phyloP scores from a whole-genome alignment of 1,139 yeast species.

The Kluyveromyces marxianus region DNA sequence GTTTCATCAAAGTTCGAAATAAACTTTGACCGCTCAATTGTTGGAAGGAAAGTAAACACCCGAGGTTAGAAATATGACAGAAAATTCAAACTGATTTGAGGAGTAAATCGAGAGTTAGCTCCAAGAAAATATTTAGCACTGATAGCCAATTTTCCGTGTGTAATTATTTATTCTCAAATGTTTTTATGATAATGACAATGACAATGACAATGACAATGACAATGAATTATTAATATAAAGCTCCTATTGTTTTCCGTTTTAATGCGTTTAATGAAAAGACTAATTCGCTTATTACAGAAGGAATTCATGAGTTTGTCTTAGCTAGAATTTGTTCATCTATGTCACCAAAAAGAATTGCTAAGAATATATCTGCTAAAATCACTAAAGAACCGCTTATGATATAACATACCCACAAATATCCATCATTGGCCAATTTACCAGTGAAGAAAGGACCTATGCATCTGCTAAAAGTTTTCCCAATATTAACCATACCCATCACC shows the following conservation, averaged over 20 bases:
- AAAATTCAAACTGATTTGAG: not conserved
- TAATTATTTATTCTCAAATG: not conserved
- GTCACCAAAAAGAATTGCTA: slow-evolving; percentile 28
- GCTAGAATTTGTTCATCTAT: slow-evolving; percentile 24
- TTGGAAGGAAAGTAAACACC: slow-evolving; percentile 32
- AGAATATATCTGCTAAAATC: slow-evolving; percentile 30
- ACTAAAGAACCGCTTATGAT: slow-evolving; percentile 53
- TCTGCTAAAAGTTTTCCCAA: slow-evolving; percentile 78
- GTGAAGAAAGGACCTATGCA: slow-evolving; percentile 76
- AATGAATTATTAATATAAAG: not conserved
- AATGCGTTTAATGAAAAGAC: not conserved
- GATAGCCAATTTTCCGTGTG: not conserved
- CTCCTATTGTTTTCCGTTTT: too few relatives aligned
- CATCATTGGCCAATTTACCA: slow-evolving; percentile 57
- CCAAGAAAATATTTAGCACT: not conserved
- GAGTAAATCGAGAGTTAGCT: not conserved
- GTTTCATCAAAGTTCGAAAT: slow-evolving; percentile 30
- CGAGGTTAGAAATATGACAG: slow-evolving; percentile 13
- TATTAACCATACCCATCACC: slow-evolving; percentile 79
- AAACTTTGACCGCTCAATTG: slow-evolving; percentile 33
- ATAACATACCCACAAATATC: slow-evolving; percentile 49
- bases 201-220: not conserved
- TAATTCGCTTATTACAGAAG: not conserved
- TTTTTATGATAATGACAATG: not conserved
- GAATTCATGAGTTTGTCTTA: slow-evolving; percentile 5